Base-by-base conservation (phyloP, 768 basidiomycete species). In the Suillus cothurnatus region DNA sequence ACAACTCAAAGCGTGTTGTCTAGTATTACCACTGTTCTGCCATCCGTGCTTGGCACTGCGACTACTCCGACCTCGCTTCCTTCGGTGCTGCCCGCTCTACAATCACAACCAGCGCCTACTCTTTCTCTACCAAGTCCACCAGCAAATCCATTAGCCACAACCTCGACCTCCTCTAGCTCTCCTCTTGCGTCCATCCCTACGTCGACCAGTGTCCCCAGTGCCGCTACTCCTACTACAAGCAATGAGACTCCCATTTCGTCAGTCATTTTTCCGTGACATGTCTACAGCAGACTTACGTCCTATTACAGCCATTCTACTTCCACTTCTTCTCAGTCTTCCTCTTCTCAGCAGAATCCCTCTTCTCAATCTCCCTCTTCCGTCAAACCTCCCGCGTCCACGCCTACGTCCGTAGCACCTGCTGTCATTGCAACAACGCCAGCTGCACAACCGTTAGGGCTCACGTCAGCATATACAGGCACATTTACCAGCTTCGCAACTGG, bases 191-290 rank as follows among this genome's bases (percentile, higher is more conserved):
- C 57, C 31, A 7, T 19, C 26, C 38, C 38, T 41, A 21, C 39
- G 6, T 41, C 39, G 19, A 59, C 58, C 26, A 41, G 15, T 39
- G 8, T 23, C 9, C 38, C 36, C 38, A 58, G 11, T 31, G 28
- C 38, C 26, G 21, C 39, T 7, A 31, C 14, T 12, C 12, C 26
- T 19, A 28, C 28, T 11, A 59, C 39, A 19, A 59, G 58, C 58
- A 28, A 41, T 59, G 58, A 12, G 38, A 41, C 43, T 6, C 34
- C 32, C 19, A 52, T 68, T 70, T 58, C 11, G 72, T 75, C 55
- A 39, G 12, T 2, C n/a, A n/a, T 32, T 17, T 23, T 4, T 12
- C 31, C 17, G 14, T 17, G 26, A 15, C 2, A 39, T 34, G 19
- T 28, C 14, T 17, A 59, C 28, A 39, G 38, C 26, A 28, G 19